Conservation (phyloP, 257 asterid species). For the Lavandula angustifolia region DNA sequence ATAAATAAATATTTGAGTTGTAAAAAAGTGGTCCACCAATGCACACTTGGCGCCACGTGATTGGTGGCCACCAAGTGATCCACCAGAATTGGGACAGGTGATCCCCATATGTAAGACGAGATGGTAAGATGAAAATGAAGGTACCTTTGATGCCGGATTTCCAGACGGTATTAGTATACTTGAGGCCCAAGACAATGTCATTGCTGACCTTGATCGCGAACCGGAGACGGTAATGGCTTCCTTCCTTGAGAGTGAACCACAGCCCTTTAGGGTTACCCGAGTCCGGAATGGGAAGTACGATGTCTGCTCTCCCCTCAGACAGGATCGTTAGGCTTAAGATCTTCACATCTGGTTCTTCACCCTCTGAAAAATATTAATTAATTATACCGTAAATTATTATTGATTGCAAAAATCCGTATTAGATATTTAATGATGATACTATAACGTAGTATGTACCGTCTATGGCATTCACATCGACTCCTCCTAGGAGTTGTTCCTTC, state of each 20-base stretch:
- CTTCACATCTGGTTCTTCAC: slow-evolving; percentile 52
- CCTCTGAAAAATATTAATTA: slow-evolving; percentile 27
- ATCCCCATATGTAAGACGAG: no score
- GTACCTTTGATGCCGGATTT: slow-evolving; percentile 50
- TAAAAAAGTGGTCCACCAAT: no score
- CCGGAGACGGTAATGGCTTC: slow-evolving; percentile 44
- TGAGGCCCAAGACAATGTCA: slow-evolving; percentile 55
- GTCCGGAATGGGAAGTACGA: slow-evolving; percentile 45
- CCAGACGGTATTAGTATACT: slow-evolving; percentile 51
- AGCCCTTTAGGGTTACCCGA: slow-evolving; percentile 41
- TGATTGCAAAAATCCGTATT: no score
- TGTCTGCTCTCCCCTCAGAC: slow-evolving; percentile 37
- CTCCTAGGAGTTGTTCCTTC: slow-evolving; percentile 54
- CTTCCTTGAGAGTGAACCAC: slow-evolving; percentile 58
- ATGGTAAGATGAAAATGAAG: not conserved
- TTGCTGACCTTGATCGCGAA: slow-evolving; percentile 51
- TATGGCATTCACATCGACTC: slow-evolving; percentile 42
- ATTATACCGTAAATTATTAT: no score
- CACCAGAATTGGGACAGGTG: no score
- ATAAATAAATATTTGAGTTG: no score
- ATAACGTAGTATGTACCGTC: slow-evolving; percentile 29
- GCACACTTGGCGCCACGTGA: no score
- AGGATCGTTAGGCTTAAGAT: slow-evolving; percentile 40
- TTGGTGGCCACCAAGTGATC: no score
- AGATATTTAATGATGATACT: no score